Evolutionary conservation across 805 yeast species (phyloP).

Genomic region (Wickerhamomyces mucosus): DNA sequence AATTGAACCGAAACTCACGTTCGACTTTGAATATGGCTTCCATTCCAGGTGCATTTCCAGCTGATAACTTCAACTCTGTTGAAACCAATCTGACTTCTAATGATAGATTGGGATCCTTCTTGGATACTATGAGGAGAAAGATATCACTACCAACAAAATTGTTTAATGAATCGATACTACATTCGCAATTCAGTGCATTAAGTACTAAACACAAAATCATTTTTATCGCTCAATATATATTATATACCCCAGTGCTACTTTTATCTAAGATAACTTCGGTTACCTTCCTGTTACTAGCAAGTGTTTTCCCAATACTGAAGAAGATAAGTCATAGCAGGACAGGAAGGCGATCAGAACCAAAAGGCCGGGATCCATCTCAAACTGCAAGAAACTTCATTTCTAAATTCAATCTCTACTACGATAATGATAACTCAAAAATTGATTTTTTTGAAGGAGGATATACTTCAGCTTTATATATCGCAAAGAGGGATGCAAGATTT

Average conservation of each 20-base stretch:
- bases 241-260: constrained; percentile 25
- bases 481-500: constrained; percentile 64
- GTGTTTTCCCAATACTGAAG: constrained; percentile 28
- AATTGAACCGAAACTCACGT: constrained; percentile 9
- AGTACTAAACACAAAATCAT: constrained; percentile 17
- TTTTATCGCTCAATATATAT: constrained; percentile 20
- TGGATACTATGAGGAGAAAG: too few relatives aligned
- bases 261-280: constrained; percentile 21
- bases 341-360: constrained; percentile 26
- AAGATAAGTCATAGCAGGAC: constrained; percentile 26
- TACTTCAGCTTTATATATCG: constrained; percentile 63
- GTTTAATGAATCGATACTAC: too few relatives aligned
- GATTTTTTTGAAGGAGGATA: constrained; percentile 64
- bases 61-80: too few relatives aligned
- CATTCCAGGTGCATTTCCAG: constrained; percentile 3
- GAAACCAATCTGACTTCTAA: too few relatives aligned
- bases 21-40: constrained; percentile 1
- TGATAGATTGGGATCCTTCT: too few relatives aligned
- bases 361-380: constrained; percentile 39
- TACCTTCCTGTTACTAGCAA: constrained; percentile 19
- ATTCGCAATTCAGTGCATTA: too few relatives aligned
- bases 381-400: constrained; percentile 42
- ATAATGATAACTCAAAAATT: constrained; percentile 10
- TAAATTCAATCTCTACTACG: constrained; percentile 39
- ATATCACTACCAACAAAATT: too few relatives aligned